Percentiles rank a stretch among this genome's conserved stretches.
These are phyloP conservation scores for Monilinia polystroma DNA, from an alignment of 2,329 filamentous ascomycete genomes.

Conservation along the genomic window DNA sequence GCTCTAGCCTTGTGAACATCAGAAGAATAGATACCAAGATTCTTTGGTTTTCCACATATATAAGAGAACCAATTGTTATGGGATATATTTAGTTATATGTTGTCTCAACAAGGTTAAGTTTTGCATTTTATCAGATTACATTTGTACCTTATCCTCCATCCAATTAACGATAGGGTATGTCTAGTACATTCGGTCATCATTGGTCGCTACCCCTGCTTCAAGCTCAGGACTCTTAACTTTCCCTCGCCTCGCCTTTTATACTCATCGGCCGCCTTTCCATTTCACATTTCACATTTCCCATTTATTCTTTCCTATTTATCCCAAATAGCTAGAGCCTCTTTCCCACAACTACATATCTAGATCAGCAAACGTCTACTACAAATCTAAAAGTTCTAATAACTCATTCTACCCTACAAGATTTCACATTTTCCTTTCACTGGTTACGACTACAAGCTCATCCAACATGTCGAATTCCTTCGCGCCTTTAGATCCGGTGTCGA, in stretches of 20 bases:
- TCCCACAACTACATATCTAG: background rate
- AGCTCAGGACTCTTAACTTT: slow-evolving; percentile 15
- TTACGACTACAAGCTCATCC: slow-evolving; percentile 24
- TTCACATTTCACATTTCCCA: background rate
- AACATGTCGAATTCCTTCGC: slow-evolving; percentile 43
- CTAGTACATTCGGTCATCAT: slow-evolving; percentile 21
- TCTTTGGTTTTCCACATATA: background rate
- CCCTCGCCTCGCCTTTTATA: slow-evolving; percentile 1
- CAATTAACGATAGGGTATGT: background rate
- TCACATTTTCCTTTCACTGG: background rate
- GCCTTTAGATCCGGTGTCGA: slow-evolving; percentile 51
- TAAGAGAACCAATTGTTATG: background rate
- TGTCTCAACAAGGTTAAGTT: background rate
- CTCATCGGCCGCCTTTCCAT: slow-evolving; percentile 10
- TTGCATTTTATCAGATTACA: background rate
- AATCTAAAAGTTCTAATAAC: background rate
- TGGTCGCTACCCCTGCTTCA: slow-evolving; percentile 5
- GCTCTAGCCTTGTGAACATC: no score
- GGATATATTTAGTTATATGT: background rate
- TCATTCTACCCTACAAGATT: background rate
- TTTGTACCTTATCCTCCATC: slow-evolving; percentile 4
- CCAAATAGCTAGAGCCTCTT: background rate
- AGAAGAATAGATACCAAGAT: background rate
- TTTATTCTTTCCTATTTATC: slow-evolving; percentile 8
- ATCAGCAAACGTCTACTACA: slow-evolving; percentile 2